Evolutionary conservation across 2,329 filamentous ascomycete genomes (phyloP).

Genomic region (Exophiala mesophila): DNA sequence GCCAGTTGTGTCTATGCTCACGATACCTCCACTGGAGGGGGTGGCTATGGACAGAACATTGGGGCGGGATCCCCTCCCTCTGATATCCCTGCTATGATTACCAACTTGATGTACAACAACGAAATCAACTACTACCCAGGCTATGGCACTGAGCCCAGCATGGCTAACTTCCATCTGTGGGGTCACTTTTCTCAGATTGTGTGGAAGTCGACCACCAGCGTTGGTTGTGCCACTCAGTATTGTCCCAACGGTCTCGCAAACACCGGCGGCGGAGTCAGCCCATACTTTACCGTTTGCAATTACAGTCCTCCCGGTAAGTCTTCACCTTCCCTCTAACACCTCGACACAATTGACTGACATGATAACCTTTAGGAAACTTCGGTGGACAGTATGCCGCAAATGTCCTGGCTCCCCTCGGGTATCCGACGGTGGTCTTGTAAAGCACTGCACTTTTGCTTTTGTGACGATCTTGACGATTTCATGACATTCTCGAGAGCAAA

Average conservation of each 20-base stretch:
- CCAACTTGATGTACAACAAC: slow-evolving; percentile 83
- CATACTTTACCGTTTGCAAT: slow-evolving; percentile 85
- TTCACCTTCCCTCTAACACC: not conserved
- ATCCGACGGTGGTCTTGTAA: slow-evolving; percentile 31
- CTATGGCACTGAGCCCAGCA: slow-evolving; percentile 61
- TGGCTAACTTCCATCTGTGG: slow-evolving; percentile 59
- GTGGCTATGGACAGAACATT: slow-evolving; percentile 86
- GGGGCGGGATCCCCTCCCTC: slow-evolving; percentile 59
- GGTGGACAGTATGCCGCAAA: slow-evolving; percentile 50
- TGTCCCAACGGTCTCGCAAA: slow-evolving; percentile 42
- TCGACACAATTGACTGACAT: slow-evolving; percentile 2
- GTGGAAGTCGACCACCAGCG: slow-evolving; percentile 57
- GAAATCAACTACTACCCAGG: slow-evolving; percentile 58
- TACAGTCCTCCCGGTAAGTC: slow-evolving; percentile 67
- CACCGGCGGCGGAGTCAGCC: slow-evolving; percentile 37
- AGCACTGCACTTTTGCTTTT: slow-evolving; percentile 1
- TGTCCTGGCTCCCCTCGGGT: slow-evolving; percentile 41
- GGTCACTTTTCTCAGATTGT: slow-evolving; percentile 75
- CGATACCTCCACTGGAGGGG: slow-evolving; percentile 64
- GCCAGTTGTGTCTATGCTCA: slow-evolving; percentile 67
- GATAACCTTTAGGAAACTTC: slow-evolving; percentile 49
- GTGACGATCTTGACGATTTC: slow-evolving; percentile 19
- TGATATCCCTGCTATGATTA: slow-evolving; percentile 64
- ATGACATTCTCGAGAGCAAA: not conserved
- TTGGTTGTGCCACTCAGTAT: slow-evolving; percentile 57